Conservation (phyloP, 495 filamentous ascomycete species). For the Aspergillus conjunctus region DNA sequence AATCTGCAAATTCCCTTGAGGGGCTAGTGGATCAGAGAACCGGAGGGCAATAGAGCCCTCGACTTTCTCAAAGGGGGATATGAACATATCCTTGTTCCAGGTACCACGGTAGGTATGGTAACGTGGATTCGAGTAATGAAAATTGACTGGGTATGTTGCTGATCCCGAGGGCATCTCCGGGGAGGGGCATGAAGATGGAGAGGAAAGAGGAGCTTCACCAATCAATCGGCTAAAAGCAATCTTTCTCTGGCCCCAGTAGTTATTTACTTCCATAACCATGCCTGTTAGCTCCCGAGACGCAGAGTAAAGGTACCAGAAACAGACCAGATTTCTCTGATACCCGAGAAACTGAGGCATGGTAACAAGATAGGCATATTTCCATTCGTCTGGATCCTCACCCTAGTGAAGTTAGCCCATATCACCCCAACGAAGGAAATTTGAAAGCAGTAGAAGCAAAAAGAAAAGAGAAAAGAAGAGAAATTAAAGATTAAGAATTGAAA, state of each 20-base stretch:
- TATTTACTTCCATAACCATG: slow-evolving; percentile 76
- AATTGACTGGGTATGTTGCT: neutral
- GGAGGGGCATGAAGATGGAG: neutral
- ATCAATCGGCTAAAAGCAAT: slow-evolving; percentile 29
- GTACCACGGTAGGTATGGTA: slow-evolving; percentile 22
- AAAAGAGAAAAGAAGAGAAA: neutral
- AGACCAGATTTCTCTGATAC: slow-evolving; percentile 77
- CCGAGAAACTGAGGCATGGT: slow-evolving; percentile 71
- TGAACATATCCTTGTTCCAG: slow-evolving; percentile 26
- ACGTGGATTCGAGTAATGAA: slow-evolving; percentile 18
- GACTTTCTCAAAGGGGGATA: slow-evolving; percentile 31
- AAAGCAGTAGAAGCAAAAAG: neutral
- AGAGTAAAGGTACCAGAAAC: slow-evolving; percentile 80
- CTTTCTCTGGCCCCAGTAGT: slow-evolving; percentile 72
- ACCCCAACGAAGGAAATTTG: neutral
- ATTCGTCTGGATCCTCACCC: slow-evolving; percentile 22
- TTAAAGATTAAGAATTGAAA: neutral
- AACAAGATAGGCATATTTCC: slow-evolving; percentile 66
- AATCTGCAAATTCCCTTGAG: slow-evolving; percentile 4
- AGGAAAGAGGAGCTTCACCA: slow-evolving; percentile 2
- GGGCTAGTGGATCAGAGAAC: neutral
- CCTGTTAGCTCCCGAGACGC: slow-evolving; percentile 56
- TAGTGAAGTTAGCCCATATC: slow-evolving; percentile 3
- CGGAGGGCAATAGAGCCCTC: slow-evolving; percentile 18
- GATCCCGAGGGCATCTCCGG: neutral